Conservation (phyloP, 225 moss, liverwort and hornwort genomes). For the Ulota crispa region DNA sequence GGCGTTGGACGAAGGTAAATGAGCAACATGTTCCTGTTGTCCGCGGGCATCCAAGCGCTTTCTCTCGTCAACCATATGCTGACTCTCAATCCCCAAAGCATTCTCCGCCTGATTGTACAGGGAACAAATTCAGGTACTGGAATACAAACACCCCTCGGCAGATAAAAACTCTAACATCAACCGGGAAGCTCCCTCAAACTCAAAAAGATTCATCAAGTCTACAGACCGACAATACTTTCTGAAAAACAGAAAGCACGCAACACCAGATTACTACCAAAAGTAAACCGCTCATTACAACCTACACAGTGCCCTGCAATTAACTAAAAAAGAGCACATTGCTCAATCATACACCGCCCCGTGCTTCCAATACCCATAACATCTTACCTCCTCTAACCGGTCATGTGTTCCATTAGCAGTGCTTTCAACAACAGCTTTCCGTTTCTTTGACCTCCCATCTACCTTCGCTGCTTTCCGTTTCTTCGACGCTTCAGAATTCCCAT, state of each 20-base stretch:
- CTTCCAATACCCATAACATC: not conserved
- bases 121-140: not conserved
- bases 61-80: conserved; percentile 85
- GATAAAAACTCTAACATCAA: not conserved
- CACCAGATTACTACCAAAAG: not conserved
- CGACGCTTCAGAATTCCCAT: conserved; percentile 1
- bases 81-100: conserved; percentile 61
- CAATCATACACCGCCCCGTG: not conserved
- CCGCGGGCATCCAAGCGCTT: conserved; percentile 84
- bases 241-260: not conserved
- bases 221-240: not conserved
- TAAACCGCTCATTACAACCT: not conserved
- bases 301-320: not conserved
- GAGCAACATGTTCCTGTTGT: conserved; percentile 59
- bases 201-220: not conserved
- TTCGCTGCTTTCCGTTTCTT: conserved; percentile 27
- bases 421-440: conserved; percentile 30
- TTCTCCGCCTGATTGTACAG: conserved; percentile 35
- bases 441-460: conserved; percentile 26
- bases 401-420: conserved; percentile 24
- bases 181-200: not conserved
- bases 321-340: not conserved
- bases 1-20: conserved; percentile 70
- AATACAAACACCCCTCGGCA: not conserved
- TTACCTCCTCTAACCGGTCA: conserved; percentile 39